Percentiles rank a stretch among this genome's conserved stretches.
phyloP scores from a whole-genome alignment of 2,329 filamentous ascomycete genomes.

The Xylaria sp. region DNA sequence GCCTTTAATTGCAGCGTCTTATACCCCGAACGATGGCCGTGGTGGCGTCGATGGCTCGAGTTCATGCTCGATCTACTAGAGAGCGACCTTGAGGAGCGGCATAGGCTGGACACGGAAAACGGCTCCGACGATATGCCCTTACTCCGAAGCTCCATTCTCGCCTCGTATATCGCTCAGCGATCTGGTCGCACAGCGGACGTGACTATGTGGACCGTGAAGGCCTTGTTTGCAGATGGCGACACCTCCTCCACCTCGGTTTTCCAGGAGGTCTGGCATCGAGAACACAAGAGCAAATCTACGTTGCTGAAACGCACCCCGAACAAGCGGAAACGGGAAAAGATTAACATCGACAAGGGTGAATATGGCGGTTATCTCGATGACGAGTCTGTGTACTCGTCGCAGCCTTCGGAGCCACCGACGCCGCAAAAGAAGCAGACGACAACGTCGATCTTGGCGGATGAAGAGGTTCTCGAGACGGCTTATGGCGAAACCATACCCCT shows the following conservation, averaged over 20 bases:
- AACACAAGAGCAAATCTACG: constrained; percentile 61
- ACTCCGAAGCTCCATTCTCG: constrained; percentile 68
- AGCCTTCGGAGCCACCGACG: constrained; percentile 59
- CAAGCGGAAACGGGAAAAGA: constrained; percentile 62
- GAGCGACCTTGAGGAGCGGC: constrained; percentile 71
- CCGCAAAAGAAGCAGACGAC: constrained; percentile 52
- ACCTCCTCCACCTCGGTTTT: constrained; percentile 65
- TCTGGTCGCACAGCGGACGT: constrained; percentile 57
- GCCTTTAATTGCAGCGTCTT: constrained; percentile 87
- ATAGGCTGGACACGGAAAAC: constrained; percentile 58
- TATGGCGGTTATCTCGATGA: constrained; percentile 71
- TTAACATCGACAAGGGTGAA: constrained; percentile 69
- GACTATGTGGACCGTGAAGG: constrained; percentile 68
- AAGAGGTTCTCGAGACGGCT: constrained; percentile 52
- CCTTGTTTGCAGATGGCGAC: constrained; percentile 74
- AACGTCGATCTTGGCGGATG: constrained; percentile 38
- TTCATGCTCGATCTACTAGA: constrained; percentile 84
- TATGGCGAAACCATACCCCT: constrained; percentile 67
- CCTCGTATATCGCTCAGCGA: constrained; percentile 65
- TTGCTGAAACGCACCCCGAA: constrained; percentile 52
- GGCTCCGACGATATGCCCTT: constrained; percentile 49
- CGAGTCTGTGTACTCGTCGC: constrained; percentile 59
- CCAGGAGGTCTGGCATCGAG: constrained; percentile 74
- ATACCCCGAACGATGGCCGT: constrained; percentile 79
- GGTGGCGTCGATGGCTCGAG: constrained; percentile 84